These are phyloP conservation scores for Fusarium sp. DNA, from an alignment of 2,329 filamentous ascomycete genomes.

Conservation along the genomic window DNA sequence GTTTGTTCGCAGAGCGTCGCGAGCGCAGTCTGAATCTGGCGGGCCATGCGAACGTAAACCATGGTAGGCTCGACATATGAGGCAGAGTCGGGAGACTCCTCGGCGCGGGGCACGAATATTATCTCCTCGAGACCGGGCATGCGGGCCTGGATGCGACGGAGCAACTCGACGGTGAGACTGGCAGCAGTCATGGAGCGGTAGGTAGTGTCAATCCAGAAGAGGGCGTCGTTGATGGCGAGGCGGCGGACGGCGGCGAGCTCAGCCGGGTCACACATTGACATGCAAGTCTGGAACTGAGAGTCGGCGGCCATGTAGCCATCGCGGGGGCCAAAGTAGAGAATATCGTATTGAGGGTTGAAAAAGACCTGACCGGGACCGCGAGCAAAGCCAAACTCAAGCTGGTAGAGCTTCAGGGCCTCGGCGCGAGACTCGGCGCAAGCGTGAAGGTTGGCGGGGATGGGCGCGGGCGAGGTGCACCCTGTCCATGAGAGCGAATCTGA, in stretches of 20 bases:
- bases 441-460: slow-evolving; percentile 59
- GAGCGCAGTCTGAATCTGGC: slow-evolving; percentile 53
- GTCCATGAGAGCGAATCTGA: slow-evolving; percentile 32
- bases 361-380: slow-evolving; percentile 55
- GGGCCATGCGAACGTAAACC: slow-evolving; percentile 50
- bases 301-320: slow-evolving; percentile 59
- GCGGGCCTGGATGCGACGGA: slow-evolving; percentile 52
- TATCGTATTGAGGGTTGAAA: slow-evolving; percentile 56
- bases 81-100: slow-evolving; percentile 49
- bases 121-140: slow-evolving; percentile 57
- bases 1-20: slow-evolving; percentile 46
- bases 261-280: slow-evolving; percentile 55
- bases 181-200: slow-evolving; percentile 55
- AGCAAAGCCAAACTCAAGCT: slow-evolving; percentile 56
- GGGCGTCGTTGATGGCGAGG: slow-evolving; percentile 59
- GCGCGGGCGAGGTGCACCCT: slow-evolving; percentile 57
- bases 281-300: slow-evolving; percentile 58
- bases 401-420: slow-evolving; percentile 57
- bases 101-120: slow-evolving; percentile 57
- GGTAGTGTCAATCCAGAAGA: slow-evolving; percentile 54
- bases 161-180: slow-evolving; percentile 54
- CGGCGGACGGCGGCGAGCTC: slow-evolving; percentile 57
- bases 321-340: slow-evolving; percentile 61
- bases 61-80: slow-evolving; percentile 47
- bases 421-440: slow-evolving; percentile 59